Conservation (phyloP, 495 filamentous ascomycete species). For the Extremus antarcticus region DNA sequence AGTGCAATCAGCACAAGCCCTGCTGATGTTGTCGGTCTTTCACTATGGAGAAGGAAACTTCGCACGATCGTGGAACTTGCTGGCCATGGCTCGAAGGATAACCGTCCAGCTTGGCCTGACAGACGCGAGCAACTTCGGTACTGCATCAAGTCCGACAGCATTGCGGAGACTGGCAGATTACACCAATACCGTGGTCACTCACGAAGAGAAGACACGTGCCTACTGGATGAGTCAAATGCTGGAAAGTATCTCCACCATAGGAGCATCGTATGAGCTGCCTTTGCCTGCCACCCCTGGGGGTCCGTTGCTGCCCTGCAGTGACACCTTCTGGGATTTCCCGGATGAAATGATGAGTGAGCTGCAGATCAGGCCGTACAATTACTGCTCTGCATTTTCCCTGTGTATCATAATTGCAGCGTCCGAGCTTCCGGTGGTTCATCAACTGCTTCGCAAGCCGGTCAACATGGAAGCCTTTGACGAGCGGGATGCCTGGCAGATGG, state of each 20-base stretch:
- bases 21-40: slow-evolving; percentile 25
- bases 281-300: slow-evolving; percentile 13
- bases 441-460: slow-evolving; percentile 26
- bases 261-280: slow-evolving; percentile 25
- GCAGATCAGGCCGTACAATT: slow-evolving; percentile 13
- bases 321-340: slow-evolving; percentile 19
- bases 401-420: slow-evolving; percentile 24
- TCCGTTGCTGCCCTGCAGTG: slow-evolving; percentile 19
- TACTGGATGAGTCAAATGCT: slow-evolving; percentile 33
- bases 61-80: slow-evolving; percentile 25
- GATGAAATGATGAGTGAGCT: slow-evolving; percentile 18
- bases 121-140: not conserved
- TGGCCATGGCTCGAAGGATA: slow-evolving; percentile 28
- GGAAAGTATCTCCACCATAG: slow-evolving; percentile 25
- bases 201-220: slow-evolving; percentile 28
- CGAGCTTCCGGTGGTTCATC: slow-evolving; percentile 26
- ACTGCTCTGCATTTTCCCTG: slow-evolving; percentile 16
- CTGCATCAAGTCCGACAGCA: not conserved
- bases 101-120: slow-evolving; percentile 20
- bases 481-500: slow-evolving; percentile 25
- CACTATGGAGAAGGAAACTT: slow-evolving; percentile 26
- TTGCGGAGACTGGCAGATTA: slow-evolving; percentile 8
- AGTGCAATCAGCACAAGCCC: slow-evolving; percentile 22
- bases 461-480: slow-evolving; percentile 21
- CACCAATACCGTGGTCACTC: slow-evolving; percentile 19